Evolutionary conservation across 140 eudicot genomes (phyloP).

Genomic region (Ambrosia hybrid): DNA sequence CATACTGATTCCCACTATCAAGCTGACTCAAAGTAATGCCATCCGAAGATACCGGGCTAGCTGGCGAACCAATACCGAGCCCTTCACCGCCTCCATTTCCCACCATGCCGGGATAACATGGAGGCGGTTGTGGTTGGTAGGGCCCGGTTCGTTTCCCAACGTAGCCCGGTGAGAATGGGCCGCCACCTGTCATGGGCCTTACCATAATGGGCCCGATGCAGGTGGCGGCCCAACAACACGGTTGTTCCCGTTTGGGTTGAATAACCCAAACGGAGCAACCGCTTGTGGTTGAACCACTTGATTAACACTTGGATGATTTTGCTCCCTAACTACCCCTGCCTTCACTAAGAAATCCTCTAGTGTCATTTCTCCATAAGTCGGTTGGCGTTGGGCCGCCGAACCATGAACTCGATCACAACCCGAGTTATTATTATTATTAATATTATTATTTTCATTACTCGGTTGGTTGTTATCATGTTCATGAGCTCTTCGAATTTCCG

Average conservation of each 20-base stretch:
- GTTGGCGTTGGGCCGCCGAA: conserved; percentile 48
- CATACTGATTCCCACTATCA: conserved; percentile 57
- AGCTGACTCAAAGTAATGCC: conserved; percentile 57
- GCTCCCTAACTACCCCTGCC: conserved; percentile 84
- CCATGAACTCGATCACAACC: conserved; percentile 23
- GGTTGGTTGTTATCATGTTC: conserved; percentile 28
- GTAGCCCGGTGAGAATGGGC: conserved; percentile 32
- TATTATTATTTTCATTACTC: background rate
- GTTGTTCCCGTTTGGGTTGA: conserved; percentile 47
- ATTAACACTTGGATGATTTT: conserved; percentile 28
- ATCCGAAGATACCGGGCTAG: conserved; percentile 75
- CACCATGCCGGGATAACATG: conserved; percentile 44
- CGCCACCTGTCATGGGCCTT: conserved; percentile 47
- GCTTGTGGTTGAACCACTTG: conserved; percentile 35
- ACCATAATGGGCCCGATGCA: conserved; percentile 34
- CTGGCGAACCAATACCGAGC: conserved; percentile 57
- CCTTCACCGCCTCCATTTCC: conserved; percentile 43
- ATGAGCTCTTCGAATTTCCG: conserved; percentile 63
- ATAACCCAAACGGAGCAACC: conserved; percentile 32
- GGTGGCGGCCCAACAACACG: conserved; percentile 43
- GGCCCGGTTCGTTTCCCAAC: conserved; percentile 40
- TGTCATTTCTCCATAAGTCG: conserved; percentile 86
- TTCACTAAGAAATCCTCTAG: conserved; percentile 78
- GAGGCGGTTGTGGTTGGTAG: conserved; percentile 43
- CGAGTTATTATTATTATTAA: conserved; percentile 7